Evolutionary conservation across 805 yeast genomes (phyloP), one percentile per base, ranked within the genome.

Genomic region (Kodamaea nitidulidarum): DNA sequence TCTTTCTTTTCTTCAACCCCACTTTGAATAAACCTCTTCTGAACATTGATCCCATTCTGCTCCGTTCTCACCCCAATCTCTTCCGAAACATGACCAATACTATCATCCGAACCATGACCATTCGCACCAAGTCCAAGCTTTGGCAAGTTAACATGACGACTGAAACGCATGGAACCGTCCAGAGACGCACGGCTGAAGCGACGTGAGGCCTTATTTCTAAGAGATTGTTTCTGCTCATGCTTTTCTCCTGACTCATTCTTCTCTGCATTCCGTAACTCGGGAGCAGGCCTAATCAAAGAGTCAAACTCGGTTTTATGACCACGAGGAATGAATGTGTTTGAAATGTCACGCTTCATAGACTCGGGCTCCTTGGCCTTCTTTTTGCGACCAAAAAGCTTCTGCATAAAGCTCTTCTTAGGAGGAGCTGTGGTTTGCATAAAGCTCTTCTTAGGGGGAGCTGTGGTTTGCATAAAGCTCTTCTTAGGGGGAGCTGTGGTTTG

Each of bases 291-390:
- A 37, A 51, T 58, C 14, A 56, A 30, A 15, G 50, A 41, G 18
- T 45, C 41, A 41, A 44, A 61, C 15, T 48, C 48, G 17, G 47
- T 47, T 40, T 51, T 50, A 12, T 47, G 41, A 2, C 65, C 65
- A 10, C 48, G 40, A 0, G 63, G 63, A 20, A 56, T 53, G 14
- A 42, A 44, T 2, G 57, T 46, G 33, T 51, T 36, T 4, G 54
- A 36, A 2, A 49, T 49, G 30, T 43, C 43, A 17, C 38, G 39
- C 17, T 32, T 32, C 30, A 17, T 35, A 2, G 28, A 36, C 27
- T 26, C 16, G 8, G 31, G 6, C 16, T 5, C 31, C 31, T 27
- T 27, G 5, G 5, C 31, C 16, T 27, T 27, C 16, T 27, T 27
- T 12, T 27, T 27, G 31, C 10, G 12, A 15, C 31, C 12, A 12